Evolutionary conservation across 1,284 basidiomycete genomes (phyloP).

Genomic region (Tremellales sp.): DNA sequence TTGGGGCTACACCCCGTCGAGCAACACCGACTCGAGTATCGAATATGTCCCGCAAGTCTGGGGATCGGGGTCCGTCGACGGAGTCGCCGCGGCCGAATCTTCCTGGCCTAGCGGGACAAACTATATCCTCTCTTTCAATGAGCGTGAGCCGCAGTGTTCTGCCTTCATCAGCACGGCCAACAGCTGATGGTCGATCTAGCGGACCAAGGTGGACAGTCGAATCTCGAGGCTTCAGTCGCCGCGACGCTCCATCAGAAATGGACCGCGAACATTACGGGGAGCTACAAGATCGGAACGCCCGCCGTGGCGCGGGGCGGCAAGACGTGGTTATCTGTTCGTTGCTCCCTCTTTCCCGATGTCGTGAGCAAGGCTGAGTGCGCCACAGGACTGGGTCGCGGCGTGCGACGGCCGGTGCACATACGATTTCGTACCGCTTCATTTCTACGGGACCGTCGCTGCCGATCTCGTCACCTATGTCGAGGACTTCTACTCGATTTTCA

Average conservation of each 20-base stretch:
- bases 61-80: slow-evolving; percentile 8
- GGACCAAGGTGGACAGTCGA: slow-evolving; percentile 23
- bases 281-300: slow-evolving; percentile 28
- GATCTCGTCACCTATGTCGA: slow-evolving; percentile 31
- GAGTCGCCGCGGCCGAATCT: slow-evolving; percentile 11
- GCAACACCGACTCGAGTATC: neutral
- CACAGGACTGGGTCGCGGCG: slow-evolving; percentile 24
- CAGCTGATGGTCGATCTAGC: slow-evolving; percentile 16
- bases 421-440: slow-evolving; percentile 40
- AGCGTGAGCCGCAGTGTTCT: slow-evolving; percentile 28
- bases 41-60: slow-evolving; percentile 16
- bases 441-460: slow-evolving; percentile 31
- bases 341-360: neutral
- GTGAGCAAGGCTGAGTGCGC: neutral
- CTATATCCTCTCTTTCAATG: slow-evolving; percentile 33
- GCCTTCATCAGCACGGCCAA: too few relatives aligned
- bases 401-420: slow-evolving; percentile 32
- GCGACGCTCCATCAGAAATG: slow-evolving; percentile 26
- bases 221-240: slow-evolving; percentile 19
- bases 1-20: slow-evolving; percentile 7
- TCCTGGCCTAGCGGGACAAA: slow-evolving; percentile 12
- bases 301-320: slow-evolving; percentile 36
- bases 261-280: slow-evolving; percentile 18
- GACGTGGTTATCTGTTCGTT: slow-evolving; percentile 29
- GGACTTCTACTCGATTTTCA: slow-evolving; percentile 15